Evolutionary conservation across 2,329 filamentous ascomycete genomes (phyloP).

Genomic region (Pseudogymnoascus sp.): DNA sequence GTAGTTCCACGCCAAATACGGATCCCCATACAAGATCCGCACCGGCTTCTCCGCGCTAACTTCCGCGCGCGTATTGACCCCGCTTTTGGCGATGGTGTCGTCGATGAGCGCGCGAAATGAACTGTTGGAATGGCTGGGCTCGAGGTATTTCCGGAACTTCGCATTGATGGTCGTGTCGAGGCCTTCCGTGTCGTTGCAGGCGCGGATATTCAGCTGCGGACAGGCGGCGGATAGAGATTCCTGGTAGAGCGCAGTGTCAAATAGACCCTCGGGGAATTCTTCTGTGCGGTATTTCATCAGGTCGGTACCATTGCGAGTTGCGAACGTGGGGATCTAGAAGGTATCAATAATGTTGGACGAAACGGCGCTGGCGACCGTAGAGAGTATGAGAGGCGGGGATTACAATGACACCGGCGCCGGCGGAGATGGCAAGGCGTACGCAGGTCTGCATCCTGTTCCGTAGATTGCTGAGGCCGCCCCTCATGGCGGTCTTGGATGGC

Average conservation of each 20-base stretch:
- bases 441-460: slow-evolving; percentile 21
- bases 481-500: slow-evolving; percentile 13
- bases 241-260: slow-evolving; percentile 14
- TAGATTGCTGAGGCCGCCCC: slow-evolving; percentile 21
- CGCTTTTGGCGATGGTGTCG: not conserved
- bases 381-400: not conserved
- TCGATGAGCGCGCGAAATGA: slow-evolving; percentile 9
- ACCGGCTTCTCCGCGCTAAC: slow-evolving; percentile 14
- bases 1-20: slow-evolving; percentile 20
- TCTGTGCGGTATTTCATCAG: slow-evolving; percentile 7
- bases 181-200: slow-evolving; percentile 16
- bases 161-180: slow-evolving; percentile 14
- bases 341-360: not conserved
- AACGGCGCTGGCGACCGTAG: not conserved
- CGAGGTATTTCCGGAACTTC: slow-evolving; percentile 8
- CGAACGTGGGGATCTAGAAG: slow-evolving; percentile 14
- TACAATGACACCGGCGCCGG: slow-evolving; percentile 18
- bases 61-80: not conserved
- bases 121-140: slow-evolving; percentile 7
- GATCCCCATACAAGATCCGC: slow-evolving; percentile 18
- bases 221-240: slow-evolving; percentile 11
- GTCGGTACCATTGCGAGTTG: slow-evolving; percentile 11
- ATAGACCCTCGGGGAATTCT: slow-evolving; percentile 13
- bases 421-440: slow-evolving; percentile 20
- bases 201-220: slow-evolving; percentile 15